Percentiles rank a stretch among this genome's conserved stretches.
Evolutionary conservation across 1,139 yeast genomes (phyloP).

Genomic region (Nematodospora anomalae): DNA sequence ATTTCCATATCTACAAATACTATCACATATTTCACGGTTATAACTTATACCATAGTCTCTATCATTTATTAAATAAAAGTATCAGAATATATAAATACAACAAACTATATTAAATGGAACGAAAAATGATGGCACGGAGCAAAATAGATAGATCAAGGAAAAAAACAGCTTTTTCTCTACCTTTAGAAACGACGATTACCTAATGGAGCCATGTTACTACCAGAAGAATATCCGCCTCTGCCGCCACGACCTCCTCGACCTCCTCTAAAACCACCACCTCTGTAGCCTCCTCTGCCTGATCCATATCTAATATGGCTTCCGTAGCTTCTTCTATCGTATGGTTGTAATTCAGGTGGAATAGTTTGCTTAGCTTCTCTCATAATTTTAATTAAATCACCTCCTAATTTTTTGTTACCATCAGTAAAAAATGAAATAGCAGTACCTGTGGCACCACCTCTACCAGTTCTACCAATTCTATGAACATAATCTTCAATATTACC

Average conservation of each 20-base stretch:
- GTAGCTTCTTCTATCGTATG: slow-evolving; percentile 54
- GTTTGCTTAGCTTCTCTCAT: slow-evolving; percentile 95
- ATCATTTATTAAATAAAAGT: slow-evolving; percentile 1
- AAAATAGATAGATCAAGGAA: background rate
- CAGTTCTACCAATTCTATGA: slow-evolving; percentile 95
- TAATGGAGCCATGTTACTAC: slow-evolving; percentile 34
- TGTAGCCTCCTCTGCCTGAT: slow-evolving; percentile 51
- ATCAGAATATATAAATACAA: slow-evolving; percentile 3
- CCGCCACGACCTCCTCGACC: slow-evolving; percentile 32
- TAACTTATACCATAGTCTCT: no score
- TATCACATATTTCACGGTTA: no score
- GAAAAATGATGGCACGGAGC: slow-evolving; percentile 10
- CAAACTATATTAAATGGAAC: slow-evolving; percentile 1
- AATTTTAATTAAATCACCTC: slow-evolving; percentile 86
- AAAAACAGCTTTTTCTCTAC: no score
- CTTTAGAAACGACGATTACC: slow-evolving; percentile 28
- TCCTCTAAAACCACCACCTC: slow-evolving; percentile 51
- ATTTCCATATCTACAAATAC: no score
- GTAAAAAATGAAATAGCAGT: slow-evolving; percentile 96
- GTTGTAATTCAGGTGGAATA: slow-evolving; percentile 64
- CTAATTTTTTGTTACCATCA: slow-evolving; percentile 80
- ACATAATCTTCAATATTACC: slow-evolving; percentile 97
- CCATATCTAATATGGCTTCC: slow-evolving; percentile 61
- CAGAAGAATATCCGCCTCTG: slow-evolving; percentile 24
- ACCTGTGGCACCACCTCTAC: slow-evolving; percentile 97